Evolutionary conservation across 208 protist species (phyloP).

Genomic region (Angomonas deanei): DNA sequence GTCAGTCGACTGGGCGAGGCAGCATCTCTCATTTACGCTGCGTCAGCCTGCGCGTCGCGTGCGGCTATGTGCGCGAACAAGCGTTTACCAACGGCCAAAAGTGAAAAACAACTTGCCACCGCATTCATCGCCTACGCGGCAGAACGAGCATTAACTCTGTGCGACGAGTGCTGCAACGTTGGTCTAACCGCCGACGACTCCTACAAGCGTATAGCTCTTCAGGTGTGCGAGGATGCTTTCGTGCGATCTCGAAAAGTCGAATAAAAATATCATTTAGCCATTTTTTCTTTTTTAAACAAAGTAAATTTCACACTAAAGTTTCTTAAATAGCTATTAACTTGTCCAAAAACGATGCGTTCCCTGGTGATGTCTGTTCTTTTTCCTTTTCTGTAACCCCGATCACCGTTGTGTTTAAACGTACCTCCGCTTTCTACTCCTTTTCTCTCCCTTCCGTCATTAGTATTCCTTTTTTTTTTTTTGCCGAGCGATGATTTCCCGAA

Average conservation of each 20-base stretch:
- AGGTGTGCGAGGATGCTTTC: slow-evolving; percentile 67
- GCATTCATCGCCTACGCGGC: slow-evolving; percentile 61
- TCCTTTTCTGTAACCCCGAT: too few relatives aligned
- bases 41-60: slow-evolving; percentile 75
- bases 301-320: not conserved
- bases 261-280: slow-evolving; percentile 1
- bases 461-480: slow-evolving; percentile 1
- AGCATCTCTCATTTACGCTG: slow-evolving; percentile 67
- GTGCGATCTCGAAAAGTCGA: slow-evolving; percentile 13
- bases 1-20: slow-evolving; percentile 80
- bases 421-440: not conserved
- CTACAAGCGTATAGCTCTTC: slow-evolving; percentile 77
- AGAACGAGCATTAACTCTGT: slow-evolving; percentile 37
- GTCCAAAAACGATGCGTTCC: too few relatives aligned
- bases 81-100: slow-evolving; percentile 53
- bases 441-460: not conserved
- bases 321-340: not conserved
- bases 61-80: slow-evolving; percentile 67
- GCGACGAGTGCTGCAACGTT: slow-evolving; percentile 59
- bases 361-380: too few relatives aligned
- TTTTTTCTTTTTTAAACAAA: slow-evolving; percentile 6
- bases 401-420: too few relatives aligned
- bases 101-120: slow-evolving; percentile 60
- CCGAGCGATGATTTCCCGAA: slow-evolving; percentile 36
- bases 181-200: slow-evolving; percentile 80